These are phyloP conservation scores for Acanthamoeba lenticulata DNA, from an alignment of 208 protist genomes.

Conservation along the genomic window DNA sequence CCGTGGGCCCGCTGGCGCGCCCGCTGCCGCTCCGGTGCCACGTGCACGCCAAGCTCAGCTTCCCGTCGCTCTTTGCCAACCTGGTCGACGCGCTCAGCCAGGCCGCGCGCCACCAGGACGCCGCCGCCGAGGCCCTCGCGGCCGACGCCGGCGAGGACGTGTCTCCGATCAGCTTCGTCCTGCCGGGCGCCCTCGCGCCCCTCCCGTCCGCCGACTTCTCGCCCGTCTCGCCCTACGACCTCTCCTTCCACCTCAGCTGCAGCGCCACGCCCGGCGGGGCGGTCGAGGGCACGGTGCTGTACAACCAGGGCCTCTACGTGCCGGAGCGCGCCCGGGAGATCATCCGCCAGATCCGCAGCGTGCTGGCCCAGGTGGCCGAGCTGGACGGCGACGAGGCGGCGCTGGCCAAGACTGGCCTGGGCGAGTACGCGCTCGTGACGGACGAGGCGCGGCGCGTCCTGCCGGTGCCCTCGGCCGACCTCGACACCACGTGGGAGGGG, in stretches of 20 bases:
- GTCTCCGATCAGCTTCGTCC: conserved; percentile 12
- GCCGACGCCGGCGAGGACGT: background rate
- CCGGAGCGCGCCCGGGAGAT: conserved; percentile 20
- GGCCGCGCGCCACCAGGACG: background rate
- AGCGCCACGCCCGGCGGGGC: background rate
- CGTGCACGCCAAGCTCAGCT: conserved; percentile 13
- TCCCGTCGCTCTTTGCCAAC: background rate
- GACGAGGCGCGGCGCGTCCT: conserved; percentile 64
- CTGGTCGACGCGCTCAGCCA: background rate
- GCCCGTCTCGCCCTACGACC: background rate
- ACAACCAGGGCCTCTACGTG: conserved; percentile 6
- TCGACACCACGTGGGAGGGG: conserved; percentile 78
- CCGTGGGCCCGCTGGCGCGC: background rate
- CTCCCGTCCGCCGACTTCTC: background rate
- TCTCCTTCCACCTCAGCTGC: background rate
- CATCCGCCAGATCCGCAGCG: background rate
- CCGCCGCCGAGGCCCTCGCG: background rate
- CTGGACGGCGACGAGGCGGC: background rate
- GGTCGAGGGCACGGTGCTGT: background rate
- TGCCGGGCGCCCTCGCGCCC: background rate
- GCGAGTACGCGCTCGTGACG: conserved; percentile 70
- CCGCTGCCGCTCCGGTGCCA: conserved; percentile 17
- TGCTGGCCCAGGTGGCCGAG: conserved; percentile 23
- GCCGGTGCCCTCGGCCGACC: conserved; percentile 72
- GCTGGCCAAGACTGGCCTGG: background rate